These are phyloP conservation scores for Ustanciosporium gigantosporum DNA, from an alignment of 1,284 basidiomycete genomes.

Conservation along the genomic window DNA sequence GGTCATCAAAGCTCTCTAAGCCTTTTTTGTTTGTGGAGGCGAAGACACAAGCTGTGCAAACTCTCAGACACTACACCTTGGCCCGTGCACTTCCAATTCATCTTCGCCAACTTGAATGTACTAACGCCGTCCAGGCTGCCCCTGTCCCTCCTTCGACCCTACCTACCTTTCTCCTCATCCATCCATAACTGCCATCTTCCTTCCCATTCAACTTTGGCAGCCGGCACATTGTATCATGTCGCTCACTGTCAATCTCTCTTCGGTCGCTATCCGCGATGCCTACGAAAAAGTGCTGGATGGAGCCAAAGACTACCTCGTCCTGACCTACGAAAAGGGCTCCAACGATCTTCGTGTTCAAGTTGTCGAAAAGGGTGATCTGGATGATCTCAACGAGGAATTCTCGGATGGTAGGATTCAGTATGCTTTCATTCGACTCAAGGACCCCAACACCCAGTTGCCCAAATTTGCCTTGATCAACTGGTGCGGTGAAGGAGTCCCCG, in stretches of 20 bases:
- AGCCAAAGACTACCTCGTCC: conserved; percentile 82
- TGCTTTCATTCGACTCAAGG: conserved; percentile 84
- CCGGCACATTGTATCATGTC: no score
- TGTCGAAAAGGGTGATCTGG: conserved; percentile 70
- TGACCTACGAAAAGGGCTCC: conserved; percentile 80
- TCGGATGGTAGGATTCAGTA: conserved; percentile 93
- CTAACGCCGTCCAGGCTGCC: no score
- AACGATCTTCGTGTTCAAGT: conserved; percentile 89
- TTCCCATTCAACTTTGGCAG: no score
- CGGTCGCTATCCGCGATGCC: conserved; percentile 66
- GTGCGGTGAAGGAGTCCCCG: conserved; percentile 94
- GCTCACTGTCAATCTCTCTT: conserved; percentile 70
- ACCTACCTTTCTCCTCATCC: no score
- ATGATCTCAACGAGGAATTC: conserved; percentile 91
- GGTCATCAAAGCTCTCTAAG: no score
- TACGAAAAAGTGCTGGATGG: conserved; percentile 59
- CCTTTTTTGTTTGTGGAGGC: no score
- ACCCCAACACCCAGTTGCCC: conserved; percentile 84
- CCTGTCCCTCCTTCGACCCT: no score
- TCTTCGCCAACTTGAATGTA: no score
- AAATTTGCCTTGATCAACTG: conserved; percentile 81
- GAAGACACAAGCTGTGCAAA: no score
- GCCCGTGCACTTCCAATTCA: no score
- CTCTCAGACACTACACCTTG: no score
- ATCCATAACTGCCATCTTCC: no score